Conservation (phyloP, 2,329 filamentous ascomycete species). For the Neurospora sp. region DNA sequence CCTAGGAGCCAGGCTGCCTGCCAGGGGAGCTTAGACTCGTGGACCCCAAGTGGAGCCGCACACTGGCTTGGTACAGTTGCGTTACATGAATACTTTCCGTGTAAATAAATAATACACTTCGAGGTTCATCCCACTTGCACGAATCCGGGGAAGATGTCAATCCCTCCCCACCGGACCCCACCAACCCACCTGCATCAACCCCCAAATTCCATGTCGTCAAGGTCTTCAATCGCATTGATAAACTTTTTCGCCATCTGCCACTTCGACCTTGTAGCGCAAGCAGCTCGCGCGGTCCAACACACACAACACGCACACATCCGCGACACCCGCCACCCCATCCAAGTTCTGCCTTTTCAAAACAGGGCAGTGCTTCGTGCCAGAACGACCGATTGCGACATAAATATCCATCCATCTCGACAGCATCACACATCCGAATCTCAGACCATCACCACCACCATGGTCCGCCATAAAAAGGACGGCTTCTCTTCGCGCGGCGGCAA, state of each 20-base stretch:
- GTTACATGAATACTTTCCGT: not conserved
- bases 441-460: constrained; percentile 46
- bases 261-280: not conserved
- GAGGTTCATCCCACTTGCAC: not conserved
- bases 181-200: not conserved
- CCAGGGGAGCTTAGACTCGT: not conserved
- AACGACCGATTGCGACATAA: not conserved
- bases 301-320: not conserved
- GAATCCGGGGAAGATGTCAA: constrained; percentile 6
- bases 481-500: constrained; percentile 65
- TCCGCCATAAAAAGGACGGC: constrained; percentile 91
- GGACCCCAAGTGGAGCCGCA: not conserved
- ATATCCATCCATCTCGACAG: not conserved
- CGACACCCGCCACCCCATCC: not conserved
- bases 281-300: not conserved
- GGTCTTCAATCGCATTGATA: not conserved
- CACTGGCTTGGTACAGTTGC: not conserved
- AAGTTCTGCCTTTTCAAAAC: not conserved
- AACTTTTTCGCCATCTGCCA: not conserved
- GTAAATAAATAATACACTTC: not conserved
- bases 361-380: not conserved
- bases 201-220: not conserved
- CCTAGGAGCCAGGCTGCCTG: not conserved
- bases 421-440: not conserved
- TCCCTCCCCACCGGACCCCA: not conserved